Evolutionary conservation across 179 eudicot species (phyloP), one percentile per base, ranked within the genome.

Genomic region (Carnegiea gigantea): DNA sequence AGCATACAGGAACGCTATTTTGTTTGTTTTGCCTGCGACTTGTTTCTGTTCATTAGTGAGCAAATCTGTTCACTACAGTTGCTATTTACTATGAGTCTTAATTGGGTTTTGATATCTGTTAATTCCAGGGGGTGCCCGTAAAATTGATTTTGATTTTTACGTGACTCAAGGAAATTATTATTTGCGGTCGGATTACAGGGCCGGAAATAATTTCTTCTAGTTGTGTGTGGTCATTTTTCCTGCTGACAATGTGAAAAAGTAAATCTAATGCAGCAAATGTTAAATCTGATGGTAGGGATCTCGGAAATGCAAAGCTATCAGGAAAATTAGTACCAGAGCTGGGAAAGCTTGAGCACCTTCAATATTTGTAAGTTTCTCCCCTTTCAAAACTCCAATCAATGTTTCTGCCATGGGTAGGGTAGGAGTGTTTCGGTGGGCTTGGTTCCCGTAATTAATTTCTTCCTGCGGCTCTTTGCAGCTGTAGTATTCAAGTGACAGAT

Each of bases 281-380:
- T 62, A 20, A 62, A 62, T 14, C 46, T 54, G 43, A 59, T 85
- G 87, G 74, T 87, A 94, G 98, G 82, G 97, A 94, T 88, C 95
- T 94, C 73, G 98, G 97, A 84, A 94, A 93, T 78, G 95, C 95
- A 40, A 92, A 91, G 84, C 89, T 94, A 73, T 89, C 94, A 18
- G 98, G 98, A 18, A 87, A 84, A 36, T 90, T 94, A 60, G 95
- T 91, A n/a, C 93, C 98, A 51, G 91, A 94, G 62, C 88, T 94
- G 77, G 98, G 97, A 80, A 89, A 90, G 82, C 91, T 94, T 67
- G 84, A 90, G 67, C 90, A 76, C 77, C 97, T 94, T 75, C 92
- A 93, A 83, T 94, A 94, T 75, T 74, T 94, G 98, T 94, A 85
- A 91, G 93, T 86, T 60, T 57, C 70, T 18, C 77, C 17, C 44